A percentile compares a stretch with the other conserved stretches of the same genome.
Conservation (phyloP, 2,329 filamentous ascomycete species). For the Botrytis fragariae region DNA sequence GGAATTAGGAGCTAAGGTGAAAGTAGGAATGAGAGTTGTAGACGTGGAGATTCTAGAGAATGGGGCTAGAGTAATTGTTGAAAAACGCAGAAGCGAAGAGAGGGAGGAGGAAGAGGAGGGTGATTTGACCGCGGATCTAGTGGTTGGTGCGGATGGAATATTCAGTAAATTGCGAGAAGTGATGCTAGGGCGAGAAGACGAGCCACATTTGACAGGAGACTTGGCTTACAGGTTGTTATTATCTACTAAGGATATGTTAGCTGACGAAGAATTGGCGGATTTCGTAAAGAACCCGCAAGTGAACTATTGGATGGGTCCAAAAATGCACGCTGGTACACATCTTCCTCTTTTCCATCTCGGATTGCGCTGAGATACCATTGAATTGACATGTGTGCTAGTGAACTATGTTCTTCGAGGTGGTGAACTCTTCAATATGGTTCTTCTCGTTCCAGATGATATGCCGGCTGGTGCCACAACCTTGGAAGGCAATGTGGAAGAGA, state of each 20-base stretch:
- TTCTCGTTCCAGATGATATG: constrained; percentile 42
- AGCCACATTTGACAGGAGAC: constrained; percentile 47
- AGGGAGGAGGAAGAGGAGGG: constrained; percentile 31
- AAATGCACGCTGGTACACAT: constrained; percentile 44
- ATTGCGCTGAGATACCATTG: too few species aligned
- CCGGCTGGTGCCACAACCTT: constrained; percentile 41
- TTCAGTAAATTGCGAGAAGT: constrained; percentile 42
- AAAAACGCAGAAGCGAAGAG: constrained; percentile 37
- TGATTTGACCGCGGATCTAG: constrained; percentile 37
- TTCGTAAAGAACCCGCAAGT: constrained; percentile 44
- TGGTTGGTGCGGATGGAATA: constrained; percentile 45
- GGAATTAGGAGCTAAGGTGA: constrained; percentile 41
- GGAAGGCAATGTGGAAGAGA: constrained; percentile 43
- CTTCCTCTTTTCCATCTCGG: neutral
- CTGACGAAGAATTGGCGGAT: constrained; percentile 43
- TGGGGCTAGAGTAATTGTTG: constrained; percentile 33
- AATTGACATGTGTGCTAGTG: constrained; percentile 34
- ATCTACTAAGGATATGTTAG: constrained; percentile 43
- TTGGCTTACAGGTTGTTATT: constrained; percentile 48
- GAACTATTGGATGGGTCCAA: constrained; percentile 49
- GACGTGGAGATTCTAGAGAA: constrained; percentile 30
- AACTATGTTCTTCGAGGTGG: constrained; percentile 47
- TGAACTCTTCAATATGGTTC: constrained; percentile 47
- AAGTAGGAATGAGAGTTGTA: constrained; percentile 33
- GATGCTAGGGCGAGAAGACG: constrained; percentile 46